A percentile compares a stretch with the other conserved stretches of the same genome.
Evolutionary conservation across 805 yeast genomes (phyloP).

Genomic region (Sugiyamaella valdiviana): DNA sequence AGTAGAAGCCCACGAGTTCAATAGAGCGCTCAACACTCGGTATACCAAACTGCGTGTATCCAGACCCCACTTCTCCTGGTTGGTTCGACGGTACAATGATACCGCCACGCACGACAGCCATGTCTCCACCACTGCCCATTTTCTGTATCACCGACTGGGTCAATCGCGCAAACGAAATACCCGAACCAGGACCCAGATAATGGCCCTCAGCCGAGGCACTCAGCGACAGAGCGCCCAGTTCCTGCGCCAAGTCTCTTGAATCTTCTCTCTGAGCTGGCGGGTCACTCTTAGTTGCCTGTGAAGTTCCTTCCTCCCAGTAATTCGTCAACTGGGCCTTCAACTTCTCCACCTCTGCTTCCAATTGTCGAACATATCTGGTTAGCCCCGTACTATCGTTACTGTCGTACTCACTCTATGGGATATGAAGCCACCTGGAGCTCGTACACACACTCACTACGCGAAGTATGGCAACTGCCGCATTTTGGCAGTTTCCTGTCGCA

Average conservation of each 20-base stretch:
- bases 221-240: conserved; percentile 16
- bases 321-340: conserved; percentile 2
- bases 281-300: background rate
- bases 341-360: conserved; percentile 8
- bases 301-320: background rate
- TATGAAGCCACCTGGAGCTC: background rate
- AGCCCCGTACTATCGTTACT: background rate
- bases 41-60: background rate
- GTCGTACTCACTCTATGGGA: background rate
- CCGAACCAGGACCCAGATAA: conserved; percentile 22
- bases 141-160: conserved; percentile 18
- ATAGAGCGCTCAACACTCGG: conserved; percentile 13
- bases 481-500: conserved; percentile 19
- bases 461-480: conserved; percentile 12
- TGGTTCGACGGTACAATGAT: conserved; percentile 4
- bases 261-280: background rate
- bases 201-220: conserved; percentile 21
- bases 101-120: conserved; percentile 11
- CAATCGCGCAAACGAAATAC: conserved; percentile 21
- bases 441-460: conserved; percentile 11
- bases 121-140: conserved; percentile 11
- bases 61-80: background rate
- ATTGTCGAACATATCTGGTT: conserved; percentile 8
- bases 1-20: conserved; percentile 17
- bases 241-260: conserved; percentile 7